These are phyloP conservation scores for Sicyos baderoa DNA, from an alignment of 306 rosid species.

Conservation along the genomic window DNA sequence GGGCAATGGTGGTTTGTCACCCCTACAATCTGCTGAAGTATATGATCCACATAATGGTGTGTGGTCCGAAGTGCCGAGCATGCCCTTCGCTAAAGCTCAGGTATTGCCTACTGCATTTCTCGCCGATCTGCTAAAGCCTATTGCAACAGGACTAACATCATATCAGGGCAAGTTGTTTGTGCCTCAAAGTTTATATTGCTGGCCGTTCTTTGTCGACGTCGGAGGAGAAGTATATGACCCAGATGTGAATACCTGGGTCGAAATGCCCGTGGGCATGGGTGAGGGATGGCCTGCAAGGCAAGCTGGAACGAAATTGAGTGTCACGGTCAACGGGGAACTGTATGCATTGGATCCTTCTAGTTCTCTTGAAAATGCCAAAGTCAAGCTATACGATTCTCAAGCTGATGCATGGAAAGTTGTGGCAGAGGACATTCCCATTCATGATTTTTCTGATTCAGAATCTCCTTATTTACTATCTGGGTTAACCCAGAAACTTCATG, in stretches of 20 bases:
- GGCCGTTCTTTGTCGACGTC: conserved; percentile 96
- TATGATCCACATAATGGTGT: conserved; percentile 57
- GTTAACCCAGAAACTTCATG: conserved; percentile 78
- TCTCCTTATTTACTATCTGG: conserved; percentile 89
- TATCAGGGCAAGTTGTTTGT: conserved; percentile 80
- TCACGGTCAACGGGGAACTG: conserved; percentile 73
- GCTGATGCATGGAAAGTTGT: conserved; percentile 84
- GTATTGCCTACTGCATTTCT: conserved; percentile 64
- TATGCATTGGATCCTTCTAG: conserved; percentile 88
- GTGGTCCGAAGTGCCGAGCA: conserved; percentile 76
- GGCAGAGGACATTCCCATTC: conserved; percentile 71
- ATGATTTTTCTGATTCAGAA: conserved; percentile 70
- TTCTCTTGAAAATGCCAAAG: conserved; percentile 62
- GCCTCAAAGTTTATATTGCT: conserved; percentile 79
- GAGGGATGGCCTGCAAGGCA: conserved; percentile 96
- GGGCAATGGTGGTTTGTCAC: conserved; percentile 67
- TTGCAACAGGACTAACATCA: conserved; percentile 81
- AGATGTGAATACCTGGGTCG: conserved; percentile 66
- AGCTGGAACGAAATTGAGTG: conserved; percentile 79
- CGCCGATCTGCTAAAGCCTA: conserved; percentile 84
- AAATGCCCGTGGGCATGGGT: conserved; percentile 94
- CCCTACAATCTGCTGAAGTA: conserved; percentile 91
- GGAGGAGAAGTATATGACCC: conserved; percentile 96
- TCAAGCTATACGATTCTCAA: conserved; percentile 76
- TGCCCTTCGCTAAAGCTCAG: conserved; percentile 90